These are phyloP conservation scores for Secale cereale DNA, from an alignment of 176 grass and related monocot genomes.

Conservation along the genomic window DNA sequence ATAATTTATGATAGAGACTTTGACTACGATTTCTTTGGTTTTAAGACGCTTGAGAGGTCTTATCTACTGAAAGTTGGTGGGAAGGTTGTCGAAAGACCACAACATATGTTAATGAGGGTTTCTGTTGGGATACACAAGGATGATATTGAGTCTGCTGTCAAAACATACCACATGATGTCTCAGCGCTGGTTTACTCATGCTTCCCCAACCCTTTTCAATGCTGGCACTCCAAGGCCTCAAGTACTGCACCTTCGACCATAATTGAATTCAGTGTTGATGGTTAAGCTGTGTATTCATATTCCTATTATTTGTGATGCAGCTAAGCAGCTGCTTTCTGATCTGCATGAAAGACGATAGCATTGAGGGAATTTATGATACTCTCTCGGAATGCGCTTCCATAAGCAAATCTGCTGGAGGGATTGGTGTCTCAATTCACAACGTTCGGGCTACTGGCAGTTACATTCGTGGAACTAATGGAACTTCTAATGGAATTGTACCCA, in stretches of 20 bases:
- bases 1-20: constrained; percentile 86
- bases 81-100: constrained; percentile 67
- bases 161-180: constrained; percentile 79
- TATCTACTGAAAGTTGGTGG: constrained; percentile 63
- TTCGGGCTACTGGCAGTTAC: constrained; percentile 81
- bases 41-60: constrained; percentile 77
- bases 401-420: constrained; percentile 94
- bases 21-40: constrained; percentile 77
- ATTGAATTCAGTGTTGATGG: not conserved
- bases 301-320: constrained; percentile 27
- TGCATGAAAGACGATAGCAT: constrained; percentile 99
- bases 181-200: constrained; percentile 87
- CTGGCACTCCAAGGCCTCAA: constrained; percentile 69
- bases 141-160: constrained; percentile 60
- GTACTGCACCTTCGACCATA: constrained; percentile 18
- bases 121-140: constrained; percentile 79
- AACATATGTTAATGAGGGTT: constrained; percentile 85
- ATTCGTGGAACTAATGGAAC: constrained; percentile 92
- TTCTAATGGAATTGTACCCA: constrained; percentile 88
- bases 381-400: constrained; percentile 87
- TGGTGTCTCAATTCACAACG: constrained; percentile 84
- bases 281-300: not conserved
- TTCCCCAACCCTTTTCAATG: constrained; percentile 77
- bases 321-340: constrained; percentile 76
- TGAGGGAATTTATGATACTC: constrained; percentile 94